A percentile compares a stretch with the other conserved stretches of the same genome.
These are phyloP conservation scores for Stephanodiscus minutulus DNA, from an alignment of 108 stramenopile genomes.

Conservation along the genomic window DNA sequence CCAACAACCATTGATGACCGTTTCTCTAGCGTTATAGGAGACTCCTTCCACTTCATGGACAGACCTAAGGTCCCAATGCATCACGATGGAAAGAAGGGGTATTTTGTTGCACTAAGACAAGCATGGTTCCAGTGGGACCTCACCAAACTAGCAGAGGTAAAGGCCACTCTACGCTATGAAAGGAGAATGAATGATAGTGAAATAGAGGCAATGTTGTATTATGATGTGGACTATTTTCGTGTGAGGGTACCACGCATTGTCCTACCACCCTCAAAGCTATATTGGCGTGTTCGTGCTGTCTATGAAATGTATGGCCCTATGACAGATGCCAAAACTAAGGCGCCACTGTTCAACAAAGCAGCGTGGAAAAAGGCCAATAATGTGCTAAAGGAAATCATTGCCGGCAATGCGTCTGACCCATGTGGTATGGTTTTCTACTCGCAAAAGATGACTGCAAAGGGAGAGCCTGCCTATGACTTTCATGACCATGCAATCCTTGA, in stretches of 20 bases:
- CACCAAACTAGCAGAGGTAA: neutral
- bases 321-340: no score
- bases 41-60: no score
- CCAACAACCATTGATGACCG: no score
- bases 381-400: neutral
- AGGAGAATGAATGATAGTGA: neutral
- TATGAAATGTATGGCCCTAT: no score
- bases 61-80: slow-evolving; percentile 5
- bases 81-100: slow-evolving; percentile 15
- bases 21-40: no score
- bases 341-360: no score
- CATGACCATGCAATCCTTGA: slow-evolving; percentile 29
- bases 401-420: slow-evolving; percentile 34
- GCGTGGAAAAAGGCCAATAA: no score
- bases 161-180: neutral
- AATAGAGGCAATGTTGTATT: no score
- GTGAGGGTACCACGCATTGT: neutral
- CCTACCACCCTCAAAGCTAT: neutral
- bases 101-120: slow-evolving; percentile 10
- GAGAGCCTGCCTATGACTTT: slow-evolving; percentile 10
- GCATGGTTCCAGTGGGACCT: slow-evolving; percentile 4
- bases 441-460: slow-evolving; percentile 12
- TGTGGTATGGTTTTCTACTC: slow-evolving; percentile 34
- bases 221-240: no score
- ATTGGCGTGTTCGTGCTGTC: no score